A percentile compares a stretch with the other conserved stretches of the same genome.
These are phyloP conservation scores for Iris pallida DNA, from an alignment of 116 monocot species.

Conservation along the genomic window DNA sequence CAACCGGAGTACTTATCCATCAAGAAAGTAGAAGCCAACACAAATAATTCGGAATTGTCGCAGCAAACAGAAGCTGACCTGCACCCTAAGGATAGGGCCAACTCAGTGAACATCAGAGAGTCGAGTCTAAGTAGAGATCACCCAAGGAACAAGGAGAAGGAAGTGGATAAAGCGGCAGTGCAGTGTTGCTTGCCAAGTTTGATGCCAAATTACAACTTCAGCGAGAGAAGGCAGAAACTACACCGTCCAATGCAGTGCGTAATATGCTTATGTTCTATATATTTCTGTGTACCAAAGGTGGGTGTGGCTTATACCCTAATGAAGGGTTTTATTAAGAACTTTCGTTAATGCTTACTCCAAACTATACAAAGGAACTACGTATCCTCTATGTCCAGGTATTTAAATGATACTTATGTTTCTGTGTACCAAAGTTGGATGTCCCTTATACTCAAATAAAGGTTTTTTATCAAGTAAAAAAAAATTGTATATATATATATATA, in stretches of 20 bases:
- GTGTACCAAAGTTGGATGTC: too few species aligned
- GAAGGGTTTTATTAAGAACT: too few species aligned
- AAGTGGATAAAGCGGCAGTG: background rate
- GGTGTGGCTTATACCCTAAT: too few species aligned
- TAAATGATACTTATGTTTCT: too few species aligned
- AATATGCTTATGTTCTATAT: background rate
- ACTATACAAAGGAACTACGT: too few species aligned
- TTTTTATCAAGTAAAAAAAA: too few species aligned
- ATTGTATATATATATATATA: too few species aligned
- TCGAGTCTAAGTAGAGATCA: constrained; percentile 13
- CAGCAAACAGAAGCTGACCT: background rate
- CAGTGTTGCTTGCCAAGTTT: constrained; percentile 40
- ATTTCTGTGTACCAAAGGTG: too few species aligned
- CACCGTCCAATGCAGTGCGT: constrained; percentile 15
- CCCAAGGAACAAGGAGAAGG: constrained; percentile 14
- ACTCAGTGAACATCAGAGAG: constrained; percentile 7
- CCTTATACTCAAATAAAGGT: too few species aligned
- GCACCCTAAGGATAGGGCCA: constrained; percentile 5
- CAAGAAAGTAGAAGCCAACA: background rate
- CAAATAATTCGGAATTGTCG: background rate
- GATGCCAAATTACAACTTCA: constrained; percentile 1
- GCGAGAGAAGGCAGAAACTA: constrained; percentile 25
- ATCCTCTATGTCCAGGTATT: too few species aligned
- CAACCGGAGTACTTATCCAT: background rate
- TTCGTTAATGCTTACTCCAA: too few species aligned